Conservation (phyloP, 495 filamentous ascomycete species). For the Pseudevernia furfuracea region DNA sequence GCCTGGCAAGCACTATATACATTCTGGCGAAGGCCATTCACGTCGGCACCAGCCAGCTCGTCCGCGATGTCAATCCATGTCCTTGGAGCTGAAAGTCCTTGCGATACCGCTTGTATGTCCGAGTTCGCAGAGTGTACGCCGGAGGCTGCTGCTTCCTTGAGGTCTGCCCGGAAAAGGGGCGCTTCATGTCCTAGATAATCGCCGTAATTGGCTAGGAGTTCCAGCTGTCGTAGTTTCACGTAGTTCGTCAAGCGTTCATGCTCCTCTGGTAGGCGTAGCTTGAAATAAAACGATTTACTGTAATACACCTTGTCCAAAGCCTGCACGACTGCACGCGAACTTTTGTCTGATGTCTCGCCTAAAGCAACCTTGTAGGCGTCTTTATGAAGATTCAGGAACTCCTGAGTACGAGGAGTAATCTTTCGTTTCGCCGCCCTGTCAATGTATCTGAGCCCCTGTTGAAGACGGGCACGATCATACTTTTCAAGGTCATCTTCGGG, state of each 20-base stretch:
- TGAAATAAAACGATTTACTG: conserved; percentile 15
- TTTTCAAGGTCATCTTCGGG: conserved; percentile 16
- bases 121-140: conserved; percentile 5
- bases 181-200: conserved; percentile 19
- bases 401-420: conserved; percentile 18
- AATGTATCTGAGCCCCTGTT: conserved; percentile 19
- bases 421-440: conserved; percentile 19
- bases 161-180: conserved; percentile 13
- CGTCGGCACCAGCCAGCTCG: conserved; percentile 17
- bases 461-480: conserved; percentile 16
- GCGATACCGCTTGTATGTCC: conserved; percentile 2
- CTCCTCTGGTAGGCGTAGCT: conserved; percentile 19
- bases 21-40: conserved; percentile 11
- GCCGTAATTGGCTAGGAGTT: conserved; percentile 20
- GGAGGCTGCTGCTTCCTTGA: conserved; percentile 16
- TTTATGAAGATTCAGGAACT: conserved; percentile 17
- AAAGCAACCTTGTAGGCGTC: conserved; percentile 20
- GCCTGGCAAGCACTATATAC: conserved; percentile 12
- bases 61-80: conserved; percentile 16
- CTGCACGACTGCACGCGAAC: conserved; percentile 16
- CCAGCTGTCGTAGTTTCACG: conserved; percentile 18
- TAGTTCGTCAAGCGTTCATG: conserved; percentile 12
- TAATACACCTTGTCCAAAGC: conserved; percentile 16
- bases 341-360: conserved; percentile 7
- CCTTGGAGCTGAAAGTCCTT: not conserved